Conservation (phyloP, 495 filamentous ascomycete species). For the Thermochaetoides thermophila region DNA sequence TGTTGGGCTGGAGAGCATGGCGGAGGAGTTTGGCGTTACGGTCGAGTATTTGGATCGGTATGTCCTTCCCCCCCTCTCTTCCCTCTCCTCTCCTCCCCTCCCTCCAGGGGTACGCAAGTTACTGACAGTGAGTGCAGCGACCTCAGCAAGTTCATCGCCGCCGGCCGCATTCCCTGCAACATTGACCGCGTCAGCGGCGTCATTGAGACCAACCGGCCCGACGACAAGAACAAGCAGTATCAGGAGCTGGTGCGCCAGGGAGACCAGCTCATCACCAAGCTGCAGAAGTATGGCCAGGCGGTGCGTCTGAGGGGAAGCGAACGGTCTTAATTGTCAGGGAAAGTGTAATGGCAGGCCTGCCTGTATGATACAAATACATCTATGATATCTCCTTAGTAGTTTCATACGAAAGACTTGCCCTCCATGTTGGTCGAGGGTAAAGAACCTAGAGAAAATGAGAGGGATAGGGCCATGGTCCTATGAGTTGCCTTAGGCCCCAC, state of each 20-base stretch:
- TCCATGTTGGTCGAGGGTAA: too few relatives aligned
- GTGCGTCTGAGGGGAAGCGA: constrained; percentile 90
- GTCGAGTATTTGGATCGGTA: constrained; percentile 93
- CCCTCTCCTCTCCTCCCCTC: background rate
- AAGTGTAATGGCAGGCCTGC: background rate
- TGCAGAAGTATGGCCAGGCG: constrained; percentile 96
- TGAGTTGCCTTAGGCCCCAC: too few relatives aligned
- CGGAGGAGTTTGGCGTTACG: constrained; percentile 84
- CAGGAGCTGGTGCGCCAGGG: constrained; percentile 93
- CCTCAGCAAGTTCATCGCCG: constrained; percentile 92
- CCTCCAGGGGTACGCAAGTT: constrained; percentile 5
- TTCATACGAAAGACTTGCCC: too few relatives aligned
- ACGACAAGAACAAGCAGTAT: constrained; percentile 99
- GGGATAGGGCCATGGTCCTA: too few relatives aligned
- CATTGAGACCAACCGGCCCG: constrained; percentile 93
- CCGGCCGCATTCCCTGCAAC: constrained; percentile 82
- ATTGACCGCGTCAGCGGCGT: constrained; percentile 96
- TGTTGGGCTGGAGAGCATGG: constrained; percentile 92
- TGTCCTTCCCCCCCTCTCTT: constrained; percentile 14
- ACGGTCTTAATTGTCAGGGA: constrained; percentile 36
- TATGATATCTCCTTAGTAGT: background rate
- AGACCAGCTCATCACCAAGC: constrained; percentile 91
- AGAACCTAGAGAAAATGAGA: too few relatives aligned
- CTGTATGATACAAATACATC: background rate
- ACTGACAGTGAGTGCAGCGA: constrained; percentile 39